Conservation (phyloP, 2,329 filamentous ascomycete genomes). For the Cercospora brassicicola region DNA sequence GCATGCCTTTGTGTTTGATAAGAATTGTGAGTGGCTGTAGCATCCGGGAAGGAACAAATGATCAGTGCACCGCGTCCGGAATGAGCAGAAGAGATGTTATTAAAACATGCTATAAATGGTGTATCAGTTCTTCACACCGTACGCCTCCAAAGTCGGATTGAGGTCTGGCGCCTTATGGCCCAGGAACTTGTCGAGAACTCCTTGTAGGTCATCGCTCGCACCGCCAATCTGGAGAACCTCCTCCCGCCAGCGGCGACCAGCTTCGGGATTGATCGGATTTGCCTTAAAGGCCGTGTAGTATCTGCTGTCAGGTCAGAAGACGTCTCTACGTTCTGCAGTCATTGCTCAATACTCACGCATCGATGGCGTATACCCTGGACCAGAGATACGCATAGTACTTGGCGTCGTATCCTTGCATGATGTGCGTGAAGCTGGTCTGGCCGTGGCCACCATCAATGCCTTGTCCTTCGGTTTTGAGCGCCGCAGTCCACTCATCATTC, state of each 20-base stretch:
- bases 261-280: constrained; percentile 70
- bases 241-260: constrained; percentile 72
- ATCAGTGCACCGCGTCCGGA: not conserved
- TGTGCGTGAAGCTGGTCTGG: constrained; percentile 6
- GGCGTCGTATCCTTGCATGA: not conserved
- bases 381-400: constrained; percentile 12
- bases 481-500: not conserved
- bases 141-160: not conserved
- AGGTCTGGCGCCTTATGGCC: constrained; percentile 61
- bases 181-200: constrained; percentile 70
- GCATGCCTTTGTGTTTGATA: not conserved
- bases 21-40: not conserved
- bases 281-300: constrained; percentile 71
- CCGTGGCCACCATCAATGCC: not conserved
- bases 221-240: constrained; percentile 71
- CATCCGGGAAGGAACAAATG: not conserved
- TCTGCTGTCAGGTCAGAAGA: not conserved
- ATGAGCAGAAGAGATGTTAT: not conserved
- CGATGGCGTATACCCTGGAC: constrained; percentile 73
- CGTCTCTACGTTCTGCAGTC: not conserved
- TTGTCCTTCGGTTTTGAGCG: not conserved
- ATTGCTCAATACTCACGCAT: constrained; percentile 60
- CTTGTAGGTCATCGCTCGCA: constrained; percentile 72
- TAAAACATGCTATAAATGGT: not conserved
- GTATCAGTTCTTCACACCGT: not conserved